phyloP scores from a whole-genome alignment of 192 early-diverging fungal species.

The Coemansia erecta region DNA sequence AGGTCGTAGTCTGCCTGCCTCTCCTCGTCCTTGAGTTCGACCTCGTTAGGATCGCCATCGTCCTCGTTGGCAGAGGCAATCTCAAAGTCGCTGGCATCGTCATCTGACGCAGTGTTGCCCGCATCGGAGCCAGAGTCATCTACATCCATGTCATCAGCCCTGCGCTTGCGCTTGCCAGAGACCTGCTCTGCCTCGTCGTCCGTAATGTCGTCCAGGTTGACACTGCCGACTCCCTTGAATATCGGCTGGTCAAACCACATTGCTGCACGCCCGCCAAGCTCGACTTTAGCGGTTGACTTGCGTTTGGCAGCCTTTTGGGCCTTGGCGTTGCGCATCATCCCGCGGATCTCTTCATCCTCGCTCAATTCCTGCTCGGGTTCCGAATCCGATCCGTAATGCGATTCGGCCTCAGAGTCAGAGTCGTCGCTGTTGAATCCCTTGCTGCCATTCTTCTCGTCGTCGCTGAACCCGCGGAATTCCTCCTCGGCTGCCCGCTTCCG shows the following conservation, averaged over 20 bases:
- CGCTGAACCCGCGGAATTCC: slow-evolving; percentile 66
- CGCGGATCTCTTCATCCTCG: slow-evolving; percentile 50
- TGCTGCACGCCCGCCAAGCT: slow-evolving; percentile 78
- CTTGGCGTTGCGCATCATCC: slow-evolving; percentile 42
- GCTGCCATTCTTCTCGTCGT: slow-evolving; percentile 21
- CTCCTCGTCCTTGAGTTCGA: slow-evolving; percentile 50
- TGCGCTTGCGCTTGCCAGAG: slow-evolving; percentile 57
- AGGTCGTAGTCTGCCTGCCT: slow-evolving; percentile 62
- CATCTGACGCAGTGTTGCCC: slow-evolving; percentile 7
- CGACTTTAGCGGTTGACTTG: slow-evolving; percentile 28
- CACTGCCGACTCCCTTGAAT: slow-evolving; percentile 68
- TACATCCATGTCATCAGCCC: slow-evolving; percentile 21
- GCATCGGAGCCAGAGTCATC: slow-evolving; percentile 35
- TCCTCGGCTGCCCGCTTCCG: slow-evolving; percentile 66
- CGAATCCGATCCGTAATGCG: slow-evolving; percentile 27
- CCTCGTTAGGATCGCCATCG: slow-evolving; percentile 40
- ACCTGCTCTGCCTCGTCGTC: slow-evolving; percentile 51
- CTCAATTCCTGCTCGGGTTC: slow-evolving; percentile 36
- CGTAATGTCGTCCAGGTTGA: slow-evolving; percentile 56
- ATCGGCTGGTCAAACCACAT: slow-evolving; percentile 95
- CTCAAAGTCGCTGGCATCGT: slow-evolving; percentile 49
- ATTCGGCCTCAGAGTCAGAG: slow-evolving; percentile 27
- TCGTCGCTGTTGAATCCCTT: slow-evolving; percentile 25
- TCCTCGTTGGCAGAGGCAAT: slow-evolving; percentile 39
- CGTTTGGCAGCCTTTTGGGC: slow-evolving; percentile 10